These are phyloP conservation scores for Lagenidium giganteum DNA, from an alignment of 352 stramenopile genomes.

Conservation along the genomic window DNA sequence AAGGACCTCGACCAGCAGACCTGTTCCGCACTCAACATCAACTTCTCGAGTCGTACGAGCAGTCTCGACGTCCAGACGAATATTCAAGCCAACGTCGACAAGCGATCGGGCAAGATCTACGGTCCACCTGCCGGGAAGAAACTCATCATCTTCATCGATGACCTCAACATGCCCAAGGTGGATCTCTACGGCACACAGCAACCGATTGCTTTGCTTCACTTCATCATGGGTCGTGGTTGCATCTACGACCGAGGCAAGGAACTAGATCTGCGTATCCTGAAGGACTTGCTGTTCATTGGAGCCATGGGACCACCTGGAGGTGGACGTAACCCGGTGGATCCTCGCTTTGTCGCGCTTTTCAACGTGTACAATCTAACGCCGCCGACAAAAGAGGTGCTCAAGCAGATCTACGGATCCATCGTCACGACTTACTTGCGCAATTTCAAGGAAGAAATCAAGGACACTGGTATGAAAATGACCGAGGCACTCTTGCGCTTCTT, in stretches of 20 bases:
- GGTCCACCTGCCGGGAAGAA: constrained; percentile 92
- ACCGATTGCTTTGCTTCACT: constrained; percentile 93
- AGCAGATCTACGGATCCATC: constrained; percentile 93
- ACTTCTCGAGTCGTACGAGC: constrained; percentile 94
- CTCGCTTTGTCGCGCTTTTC: constrained; percentile 92
- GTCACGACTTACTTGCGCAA: constrained; percentile 85
- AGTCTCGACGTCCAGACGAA: constrained; percentile 92
- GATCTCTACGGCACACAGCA: constrained; percentile 95
- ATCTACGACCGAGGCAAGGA: constrained; percentile 96
- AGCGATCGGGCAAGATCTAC: constrained; percentile 93
- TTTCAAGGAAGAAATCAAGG: constrained; percentile 85
- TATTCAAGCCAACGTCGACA: constrained; percentile 95
- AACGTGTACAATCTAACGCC: constrained; percentile 95
- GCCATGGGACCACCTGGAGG: constrained; percentile 94
- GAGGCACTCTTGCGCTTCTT: constrained; percentile 87
- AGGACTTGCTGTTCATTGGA: constrained; percentile 92
- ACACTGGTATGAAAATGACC: constrained; percentile 77
- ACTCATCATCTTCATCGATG: constrained; percentile 93
- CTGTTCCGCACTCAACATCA: constrained; percentile 78
- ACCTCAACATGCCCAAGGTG: constrained; percentile 97
- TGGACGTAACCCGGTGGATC: constrained; percentile 92
- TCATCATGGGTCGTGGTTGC: constrained; percentile 87
- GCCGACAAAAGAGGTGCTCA: constrained; percentile 87
- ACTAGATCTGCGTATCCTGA: constrained; percentile 89
- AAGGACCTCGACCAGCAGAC: constrained; percentile 67